phyloP scores from a whole-genome alignment of 306 rosid species.

The Erythrophleum fordii region DNA sequence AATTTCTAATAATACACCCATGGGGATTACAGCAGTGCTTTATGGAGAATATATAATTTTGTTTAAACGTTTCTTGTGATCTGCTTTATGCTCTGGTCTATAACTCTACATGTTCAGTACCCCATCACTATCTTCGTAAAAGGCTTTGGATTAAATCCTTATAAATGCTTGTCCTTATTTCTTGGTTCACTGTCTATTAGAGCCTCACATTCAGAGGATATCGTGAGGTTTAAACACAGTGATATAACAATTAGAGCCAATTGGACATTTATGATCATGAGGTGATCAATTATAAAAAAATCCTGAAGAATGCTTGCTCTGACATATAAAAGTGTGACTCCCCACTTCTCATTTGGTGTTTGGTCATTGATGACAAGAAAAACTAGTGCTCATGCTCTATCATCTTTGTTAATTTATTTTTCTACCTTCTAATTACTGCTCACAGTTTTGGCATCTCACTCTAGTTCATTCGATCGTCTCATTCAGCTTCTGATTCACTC shows the following conservation, averaged over 20 bases:
- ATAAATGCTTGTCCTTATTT: conserved; percentile 3
- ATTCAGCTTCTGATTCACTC: not conserved
- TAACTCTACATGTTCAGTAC: not conserved
- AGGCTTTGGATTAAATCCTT: not conserved
- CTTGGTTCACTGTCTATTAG: conserved; percentile 49
- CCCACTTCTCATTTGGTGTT: not conserved
- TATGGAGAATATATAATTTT: conserved; percentile 10
- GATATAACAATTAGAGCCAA: conserved; percentile 52
- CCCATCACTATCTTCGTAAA: not conserved
- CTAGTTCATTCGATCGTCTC: not conserved
- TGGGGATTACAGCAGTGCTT: not conserved
- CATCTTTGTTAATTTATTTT: conserved; percentile 7
- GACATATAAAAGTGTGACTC: conserved; percentile 37
- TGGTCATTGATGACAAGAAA: conserved; percentile 25
- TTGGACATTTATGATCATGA: conserved; percentile 42
- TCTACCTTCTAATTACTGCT: conserved; percentile 1
- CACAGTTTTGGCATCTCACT: not conserved
- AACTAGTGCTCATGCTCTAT: conserved; percentile 21
- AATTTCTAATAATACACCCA: not conserved
- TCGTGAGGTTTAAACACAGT: conserved; percentile 55
- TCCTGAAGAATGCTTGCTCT: conserved; percentile 41
- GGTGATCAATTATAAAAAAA: conserved; percentile 31
- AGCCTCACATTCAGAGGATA: conserved; percentile 43
- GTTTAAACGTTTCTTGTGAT: not conserved
- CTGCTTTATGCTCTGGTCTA: conserved; percentile 7